These are phyloP conservation scores for Aspergillus pseudotamarii DNA, from an alignment of 2,329 filamentous ascomycete species.

Conservation along the genomic window DNA sequence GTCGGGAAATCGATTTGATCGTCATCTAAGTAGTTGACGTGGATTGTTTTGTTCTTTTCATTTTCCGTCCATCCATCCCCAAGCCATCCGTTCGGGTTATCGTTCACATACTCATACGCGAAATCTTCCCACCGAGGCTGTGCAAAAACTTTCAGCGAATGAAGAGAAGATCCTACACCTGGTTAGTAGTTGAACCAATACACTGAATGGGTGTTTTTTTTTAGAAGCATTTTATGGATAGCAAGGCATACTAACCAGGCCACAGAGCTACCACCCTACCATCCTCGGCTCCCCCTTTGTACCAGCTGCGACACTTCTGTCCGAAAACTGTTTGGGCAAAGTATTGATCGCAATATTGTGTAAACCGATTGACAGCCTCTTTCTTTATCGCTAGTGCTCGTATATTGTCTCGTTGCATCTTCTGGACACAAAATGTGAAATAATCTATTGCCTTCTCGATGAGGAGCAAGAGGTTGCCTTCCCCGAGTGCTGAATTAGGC, in stretches of 20 bases:
- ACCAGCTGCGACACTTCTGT: constrained; percentile 43
- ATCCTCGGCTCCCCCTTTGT: constrained; percentile 37
- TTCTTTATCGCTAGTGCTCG: constrained; percentile 29
- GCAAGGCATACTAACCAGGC: constrained; percentile 30
- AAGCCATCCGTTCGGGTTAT: constrained; percentile 36
- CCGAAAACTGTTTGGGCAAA: constrained; percentile 38
- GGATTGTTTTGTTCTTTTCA: constrained; percentile 34
- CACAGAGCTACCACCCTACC: constrained; percentile 37
- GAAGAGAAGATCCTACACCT: constrained; percentile 36
- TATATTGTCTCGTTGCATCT: constrained; percentile 42
- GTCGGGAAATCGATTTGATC: constrained; percentile 38
- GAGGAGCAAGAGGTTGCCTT: constrained; percentile 38
- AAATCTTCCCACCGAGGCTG: constrained; percentile 45
- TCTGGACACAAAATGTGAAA: constrained; percentile 35
- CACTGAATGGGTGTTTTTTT: neutral
- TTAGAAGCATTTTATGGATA: neutral
- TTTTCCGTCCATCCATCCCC: constrained; percentile 40
- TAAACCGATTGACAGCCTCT: constrained; percentile 33
- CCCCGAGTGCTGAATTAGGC: constrained; percentile 36
- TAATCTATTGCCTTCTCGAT: constrained; percentile 39
- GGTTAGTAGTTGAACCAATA: neutral
- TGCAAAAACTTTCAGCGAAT: constrained; percentile 38
- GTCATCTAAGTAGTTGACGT: constrained; percentile 40
- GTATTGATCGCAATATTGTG: constrained; percentile 37
- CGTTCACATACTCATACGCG: constrained; percentile 39